Evolutionary conservation across 331 rosid genomes (phyloP).

Genomic region (Prunus yedoensis): DNA sequence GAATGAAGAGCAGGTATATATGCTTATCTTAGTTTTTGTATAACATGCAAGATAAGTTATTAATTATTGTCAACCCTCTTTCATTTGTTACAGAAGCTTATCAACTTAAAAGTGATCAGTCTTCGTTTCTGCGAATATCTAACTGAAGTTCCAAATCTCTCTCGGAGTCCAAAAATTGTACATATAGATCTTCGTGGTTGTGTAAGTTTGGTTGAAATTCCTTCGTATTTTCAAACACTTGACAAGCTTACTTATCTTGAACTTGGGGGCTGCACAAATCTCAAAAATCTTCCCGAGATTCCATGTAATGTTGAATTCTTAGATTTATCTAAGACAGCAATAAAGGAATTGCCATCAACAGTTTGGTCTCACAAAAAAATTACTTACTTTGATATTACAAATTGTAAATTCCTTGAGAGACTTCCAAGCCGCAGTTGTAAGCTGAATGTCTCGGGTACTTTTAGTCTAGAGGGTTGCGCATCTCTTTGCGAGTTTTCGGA

Average conservation of each 20-base stretch:
- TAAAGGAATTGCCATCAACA: background rate
- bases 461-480: background rate
- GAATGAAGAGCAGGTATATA: background rate
- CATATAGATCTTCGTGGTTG: background rate
- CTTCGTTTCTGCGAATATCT: background rate
- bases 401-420: too few species aligned
- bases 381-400: background rate
- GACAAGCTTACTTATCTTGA: background rate
- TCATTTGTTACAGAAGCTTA: slow-evolving; percentile 6
- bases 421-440: background rate
- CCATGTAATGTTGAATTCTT: background rate
- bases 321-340: background rate
- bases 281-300: background rate
- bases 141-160: slow-evolving; percentile 11
- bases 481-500: background rate
- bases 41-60: background rate
- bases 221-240: background rate
- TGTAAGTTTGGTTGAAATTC: background rate
- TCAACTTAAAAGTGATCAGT: background rate
- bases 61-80: background rate
- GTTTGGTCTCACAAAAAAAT: slow-evolving; percentile 4
- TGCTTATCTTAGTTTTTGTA: background rate
- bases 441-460: background rate
- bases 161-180: slow-evolving; percentile 7
- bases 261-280: background rate